These are phyloP conservation scores for Cenococcum geophilum DNA, from an alignment of 495 filamentous ascomycete genomes.

Conservation along the genomic window DNA sequence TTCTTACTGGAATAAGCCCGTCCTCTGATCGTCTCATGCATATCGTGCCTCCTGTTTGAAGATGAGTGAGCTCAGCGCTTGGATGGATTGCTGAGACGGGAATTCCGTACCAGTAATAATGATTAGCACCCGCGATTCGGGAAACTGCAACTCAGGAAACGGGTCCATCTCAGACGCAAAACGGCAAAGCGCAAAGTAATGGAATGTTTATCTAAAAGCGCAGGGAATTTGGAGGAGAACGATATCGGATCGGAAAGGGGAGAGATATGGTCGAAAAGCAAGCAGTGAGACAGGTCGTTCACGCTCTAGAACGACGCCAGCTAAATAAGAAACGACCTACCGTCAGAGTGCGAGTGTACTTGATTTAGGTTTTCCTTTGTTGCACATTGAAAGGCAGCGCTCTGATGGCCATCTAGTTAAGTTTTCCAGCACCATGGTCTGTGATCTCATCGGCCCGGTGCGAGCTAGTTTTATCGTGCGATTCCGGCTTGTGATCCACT, in stretches of 20 bases:
- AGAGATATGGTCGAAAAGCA: background rate
- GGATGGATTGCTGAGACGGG: background rate
- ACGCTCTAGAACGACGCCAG: background rate
- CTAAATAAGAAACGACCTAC: background rate
- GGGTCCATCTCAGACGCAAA: constrained; percentile 18
- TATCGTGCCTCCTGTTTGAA: constrained; percentile 66
- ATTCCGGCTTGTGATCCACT: constrained; percentile 9
- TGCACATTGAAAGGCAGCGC: background rate
- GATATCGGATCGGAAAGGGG: constrained; percentile 1
- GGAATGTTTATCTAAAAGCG: background rate
- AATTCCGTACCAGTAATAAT: constrained; percentile 64
- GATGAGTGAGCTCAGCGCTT: background rate
- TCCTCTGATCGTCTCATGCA: constrained; percentile 67
- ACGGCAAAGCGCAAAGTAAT: background rate
- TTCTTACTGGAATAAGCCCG: constrained; percentile 44
- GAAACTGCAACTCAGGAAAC: constrained; percentile 34
- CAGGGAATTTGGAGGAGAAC: background rate
- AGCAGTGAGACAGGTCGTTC: background rate
- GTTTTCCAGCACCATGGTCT: background rate
- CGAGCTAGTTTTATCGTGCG: background rate
- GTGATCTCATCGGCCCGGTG: constrained; percentile 14
- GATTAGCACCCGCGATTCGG: constrained; percentile 76
- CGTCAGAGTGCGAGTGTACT: background rate
- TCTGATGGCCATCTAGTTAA: background rate
- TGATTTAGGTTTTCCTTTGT: constrained; percentile 7